Evolutionary conservation across 345 rosid genomes (phyloP).

Genomic region (Dimocarpus longan): DNA sequence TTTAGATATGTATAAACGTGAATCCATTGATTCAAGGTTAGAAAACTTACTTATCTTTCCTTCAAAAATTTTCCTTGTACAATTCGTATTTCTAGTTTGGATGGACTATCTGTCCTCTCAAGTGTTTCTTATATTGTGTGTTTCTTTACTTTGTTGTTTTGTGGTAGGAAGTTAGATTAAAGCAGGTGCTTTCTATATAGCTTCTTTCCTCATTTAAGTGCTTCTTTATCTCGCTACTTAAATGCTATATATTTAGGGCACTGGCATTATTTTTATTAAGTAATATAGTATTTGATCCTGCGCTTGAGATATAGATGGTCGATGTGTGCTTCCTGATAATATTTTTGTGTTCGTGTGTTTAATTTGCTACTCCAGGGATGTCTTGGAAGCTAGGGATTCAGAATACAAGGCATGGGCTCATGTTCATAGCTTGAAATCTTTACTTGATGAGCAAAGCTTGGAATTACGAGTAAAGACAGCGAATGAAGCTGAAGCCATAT

Average conservation of each 20-base stretch:
- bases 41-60: conserved; percentile 10
- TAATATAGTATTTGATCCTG: background rate
- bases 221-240: background rate
- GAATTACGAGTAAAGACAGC: conserved; percentile 93
- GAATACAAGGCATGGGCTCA: conserved; percentile 86
- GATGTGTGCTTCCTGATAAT: background rate
- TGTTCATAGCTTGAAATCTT: conserved; percentile 72
- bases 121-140: too few relatives aligned
- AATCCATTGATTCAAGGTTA: conserved; percentile 75
- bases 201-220: background rate
- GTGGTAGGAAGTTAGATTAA: background rate
- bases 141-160: too few relatives aligned
- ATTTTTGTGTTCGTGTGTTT: conserved; percentile 1
- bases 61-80: background rate
- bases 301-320: conserved; percentile 10
- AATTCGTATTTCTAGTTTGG: background rate
- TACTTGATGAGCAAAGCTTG: conserved; percentile 85
- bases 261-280: background rate
- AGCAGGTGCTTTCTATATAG: background rate
- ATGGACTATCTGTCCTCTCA: background rate
- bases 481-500: conserved; percentile 93
- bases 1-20: conserved; percentile 85
- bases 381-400: conserved; percentile 65
- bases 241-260: background rate
- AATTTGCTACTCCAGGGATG: conserved; percentile 52